Percentiles rank a stretch among this genome's conserved stretches.
phyloP scores from a whole-genome alignment of 2,329 filamentous ascomycete species.

The Nemania sp. region DNA sequence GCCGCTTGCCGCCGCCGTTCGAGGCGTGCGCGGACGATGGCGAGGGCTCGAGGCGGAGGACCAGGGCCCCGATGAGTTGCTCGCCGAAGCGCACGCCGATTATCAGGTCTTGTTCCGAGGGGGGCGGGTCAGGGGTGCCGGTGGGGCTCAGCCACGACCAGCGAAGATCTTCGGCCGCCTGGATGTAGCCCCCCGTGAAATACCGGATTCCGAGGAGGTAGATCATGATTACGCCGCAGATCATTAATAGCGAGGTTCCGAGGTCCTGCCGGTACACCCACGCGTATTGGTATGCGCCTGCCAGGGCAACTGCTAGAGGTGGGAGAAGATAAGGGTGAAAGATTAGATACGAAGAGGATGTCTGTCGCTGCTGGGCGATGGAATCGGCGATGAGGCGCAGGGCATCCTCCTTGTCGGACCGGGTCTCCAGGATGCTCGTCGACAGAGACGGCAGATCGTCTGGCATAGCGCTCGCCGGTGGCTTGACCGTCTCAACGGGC shows the following conservation, averaged over 20 bases:
- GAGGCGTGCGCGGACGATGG: slow-evolving; percentile 25
- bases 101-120: slow-evolving; percentile 56
- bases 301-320: slow-evolving; percentile 51
- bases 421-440: slow-evolving; percentile 59
- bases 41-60: slow-evolving; percentile 66
- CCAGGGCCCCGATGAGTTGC: slow-evolving; percentile 71
- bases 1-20: slow-evolving; percentile 26
- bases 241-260: slow-evolving; percentile 60
- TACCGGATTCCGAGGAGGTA: slow-evolving; percentile 66
- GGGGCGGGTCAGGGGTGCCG: slow-evolving; percentile 22
- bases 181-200: slow-evolving; percentile 64
- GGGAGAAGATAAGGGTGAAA: slow-evolving; percentile 63
- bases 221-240: slow-evolving; percentile 65
- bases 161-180: slow-evolving; percentile 62
- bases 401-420: slow-evolving; percentile 67
- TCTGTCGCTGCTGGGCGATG: slow-evolving; percentile 79
- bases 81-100: slow-evolving; percentile 70
- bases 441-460: slow-evolving; percentile 67
- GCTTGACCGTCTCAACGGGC: slow-evolving; percentile 45
- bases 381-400: slow-evolving; percentile 79
- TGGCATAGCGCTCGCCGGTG: slow-evolving; percentile 46
- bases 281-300: slow-evolving; percentile 47
- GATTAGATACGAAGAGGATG: slow-evolving; percentile 65
- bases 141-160: slow-evolving; percentile 63
- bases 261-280: slow-evolving; percentile 48